phyloP scores from a whole-genome alignment of 352 stramenopile species.

The Phytophthora uliginosa region DNA sequence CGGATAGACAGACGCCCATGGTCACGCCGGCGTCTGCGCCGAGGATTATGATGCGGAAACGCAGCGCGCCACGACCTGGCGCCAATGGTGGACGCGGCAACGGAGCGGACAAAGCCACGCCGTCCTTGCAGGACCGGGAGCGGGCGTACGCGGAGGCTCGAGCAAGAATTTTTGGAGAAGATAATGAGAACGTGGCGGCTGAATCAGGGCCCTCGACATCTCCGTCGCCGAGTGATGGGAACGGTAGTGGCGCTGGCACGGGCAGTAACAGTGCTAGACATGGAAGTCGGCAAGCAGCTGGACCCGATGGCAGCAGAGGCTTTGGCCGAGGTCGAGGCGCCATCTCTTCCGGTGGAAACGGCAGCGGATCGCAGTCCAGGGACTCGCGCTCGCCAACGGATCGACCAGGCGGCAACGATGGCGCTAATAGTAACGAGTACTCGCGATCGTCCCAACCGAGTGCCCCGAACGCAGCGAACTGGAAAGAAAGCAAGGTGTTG shows the following conservation, averaged over 20 bases:
- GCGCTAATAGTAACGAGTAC: conserved; percentile 17
- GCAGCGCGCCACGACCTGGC: conserved; percentile 41
- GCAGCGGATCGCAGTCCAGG: not conserved
- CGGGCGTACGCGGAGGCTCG: conserved; percentile 95
- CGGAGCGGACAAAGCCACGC: conserved; percentile 65
- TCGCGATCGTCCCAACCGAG: conserved; percentile 26
- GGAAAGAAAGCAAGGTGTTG: conserved; percentile 93
- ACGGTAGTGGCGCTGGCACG: conserved; percentile 3
- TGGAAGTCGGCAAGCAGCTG: conserved; percentile 56
- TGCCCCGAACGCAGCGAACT: conserved; percentile 59
- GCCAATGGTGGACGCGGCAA: conserved; percentile 53
- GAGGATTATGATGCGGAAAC: conserved; percentile 95
- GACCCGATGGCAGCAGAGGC: conserved; percentile 65
- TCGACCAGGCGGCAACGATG: conserved; percentile 14
- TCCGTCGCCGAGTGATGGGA: conserved; percentile 22
- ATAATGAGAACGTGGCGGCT: conserved; percentile 34
- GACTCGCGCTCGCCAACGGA: conserved; percentile 29
- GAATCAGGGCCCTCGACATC: conserved; percentile 38
- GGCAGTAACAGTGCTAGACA: conserved; percentile 18
- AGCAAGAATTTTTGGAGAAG: conserved; percentile 95
- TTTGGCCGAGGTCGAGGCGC: conserved; percentile 40
- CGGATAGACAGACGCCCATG: conserved; percentile 68
- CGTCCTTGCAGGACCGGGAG: conserved; percentile 94
- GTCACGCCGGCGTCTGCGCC: conserved; percentile 81
- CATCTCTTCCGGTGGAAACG: conserved; percentile 5